These are phyloP conservation scores for Teratosphaeriaceae sp. DNA, from an alignment of 2,329 filamentous ascomycete species.

Conservation along the genomic window DNA sequence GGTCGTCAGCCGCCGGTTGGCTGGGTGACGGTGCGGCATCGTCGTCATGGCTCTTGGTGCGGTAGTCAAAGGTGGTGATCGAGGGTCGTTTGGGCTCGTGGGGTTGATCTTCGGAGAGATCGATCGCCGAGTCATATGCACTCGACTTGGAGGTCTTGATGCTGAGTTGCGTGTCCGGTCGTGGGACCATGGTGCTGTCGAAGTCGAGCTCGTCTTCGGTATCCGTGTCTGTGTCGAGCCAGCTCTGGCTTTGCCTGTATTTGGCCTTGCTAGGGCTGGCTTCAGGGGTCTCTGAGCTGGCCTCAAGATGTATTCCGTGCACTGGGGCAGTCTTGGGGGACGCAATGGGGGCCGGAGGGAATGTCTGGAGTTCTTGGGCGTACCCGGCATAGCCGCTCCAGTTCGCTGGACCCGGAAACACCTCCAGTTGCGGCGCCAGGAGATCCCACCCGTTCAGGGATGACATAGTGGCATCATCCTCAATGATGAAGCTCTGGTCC, in stretches of 20 bases:
- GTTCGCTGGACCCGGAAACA: background rate
- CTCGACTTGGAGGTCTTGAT: slow-evolving; percentile 1
- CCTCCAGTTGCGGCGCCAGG: background rate
- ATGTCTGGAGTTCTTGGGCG: background rate
- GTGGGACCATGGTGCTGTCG: background rate
- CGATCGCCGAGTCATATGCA: slow-evolving; percentile 9
- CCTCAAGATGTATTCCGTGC: background rate
- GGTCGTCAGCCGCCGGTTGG: too few species aligned
- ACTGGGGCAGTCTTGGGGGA: too few species aligned
- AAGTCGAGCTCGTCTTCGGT: background rate
- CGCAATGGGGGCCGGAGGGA: too few species aligned
- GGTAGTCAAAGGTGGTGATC: slow-evolving; percentile 5
- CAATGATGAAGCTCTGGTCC: slow-evolving; percentile 3
- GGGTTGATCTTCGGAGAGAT: slow-evolving; percentile 5
- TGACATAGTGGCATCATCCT: background rate
- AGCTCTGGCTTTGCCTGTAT: slow-evolving; percentile 5
- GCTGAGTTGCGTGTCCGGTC: slow-evolving; percentile 1
- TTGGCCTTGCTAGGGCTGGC: background rate
- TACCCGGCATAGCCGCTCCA: background rate
- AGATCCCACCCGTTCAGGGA: slow-evolving; percentile 3
- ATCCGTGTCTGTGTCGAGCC: slow-evolving; percentile 7
- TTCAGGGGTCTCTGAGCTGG: background rate
- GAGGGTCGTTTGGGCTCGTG: slow-evolving; percentile 7
- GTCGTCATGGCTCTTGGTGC: background rate
- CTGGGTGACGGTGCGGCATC: too few species aligned